Evolutionary conservation across 768 basidiomycete genomes (phyloP).

Genomic region (Trametes punicea): DNA sequence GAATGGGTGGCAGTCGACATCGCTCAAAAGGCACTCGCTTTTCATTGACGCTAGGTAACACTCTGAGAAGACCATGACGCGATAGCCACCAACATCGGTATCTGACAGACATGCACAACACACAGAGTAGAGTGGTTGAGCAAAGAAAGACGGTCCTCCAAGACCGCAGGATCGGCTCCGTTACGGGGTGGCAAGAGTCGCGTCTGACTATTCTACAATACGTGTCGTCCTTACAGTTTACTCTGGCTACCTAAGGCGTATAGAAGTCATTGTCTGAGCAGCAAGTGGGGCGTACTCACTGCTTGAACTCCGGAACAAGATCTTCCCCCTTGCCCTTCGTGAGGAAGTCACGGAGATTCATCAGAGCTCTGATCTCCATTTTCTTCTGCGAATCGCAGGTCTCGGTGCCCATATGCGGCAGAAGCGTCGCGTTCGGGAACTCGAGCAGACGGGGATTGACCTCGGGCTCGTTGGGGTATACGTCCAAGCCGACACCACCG

Average conservation of each 20-base stretch:
- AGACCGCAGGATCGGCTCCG: too few species aligned
- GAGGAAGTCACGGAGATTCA: slow-evolving; percentile 72
- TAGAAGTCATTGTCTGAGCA: too few species aligned
- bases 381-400: slow-evolving; percentile 73
- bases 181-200: too few species aligned
- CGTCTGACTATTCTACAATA: neutral
- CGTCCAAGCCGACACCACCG: slow-evolving; percentile 78
- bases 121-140: too few species aligned
- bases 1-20: too few species aligned
- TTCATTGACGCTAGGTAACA: too few species aligned
- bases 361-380: slow-evolving; percentile 85
- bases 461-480: slow-evolving; percentile 80
- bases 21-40: too few species aligned
- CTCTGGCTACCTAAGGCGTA: slow-evolving; percentile 1
- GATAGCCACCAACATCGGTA: too few species aligned
- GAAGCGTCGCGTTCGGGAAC: slow-evolving; percentile 79
- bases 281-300: slow-evolving; percentile 7
- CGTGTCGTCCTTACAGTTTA: neutral
- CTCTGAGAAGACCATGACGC: too few species aligned
- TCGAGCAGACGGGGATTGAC: slow-evolving; percentile 75
- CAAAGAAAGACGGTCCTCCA: too few species aligned
- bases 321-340: slow-evolving; percentile 61
- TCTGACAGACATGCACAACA: too few species aligned
- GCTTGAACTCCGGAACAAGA: slow-evolving; percentile 53
- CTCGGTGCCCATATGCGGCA: slow-evolving; percentile 93